These are phyloP conservation scores for Dactylonectria macrodidyma DNA, from an alignment of 2,329 filamentous ascomycete species.

Conservation along the genomic window DNA sequence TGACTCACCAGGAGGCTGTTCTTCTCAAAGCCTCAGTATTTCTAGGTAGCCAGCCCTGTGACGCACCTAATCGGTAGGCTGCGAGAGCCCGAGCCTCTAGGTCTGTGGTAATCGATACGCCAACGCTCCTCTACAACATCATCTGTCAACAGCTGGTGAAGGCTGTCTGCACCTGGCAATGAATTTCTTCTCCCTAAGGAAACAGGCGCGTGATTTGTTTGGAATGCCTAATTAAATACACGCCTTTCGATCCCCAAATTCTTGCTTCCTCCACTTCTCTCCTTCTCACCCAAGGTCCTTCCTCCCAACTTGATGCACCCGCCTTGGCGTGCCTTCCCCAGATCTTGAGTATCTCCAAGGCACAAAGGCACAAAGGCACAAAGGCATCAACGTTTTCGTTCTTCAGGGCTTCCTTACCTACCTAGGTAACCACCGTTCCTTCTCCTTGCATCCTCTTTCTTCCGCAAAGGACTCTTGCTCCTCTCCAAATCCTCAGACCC, in stretches of 20 bases:
- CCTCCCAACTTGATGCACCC: neutral
- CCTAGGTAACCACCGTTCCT: too few species aligned
- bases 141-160: neutral
- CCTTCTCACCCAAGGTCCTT: neutral
- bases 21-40: neutral
- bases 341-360: neutral
- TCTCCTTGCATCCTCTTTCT: neutral
- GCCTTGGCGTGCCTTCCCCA: slow-evolving; percentile 14
- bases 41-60: too few species aligned
- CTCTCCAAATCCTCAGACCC: neutral
- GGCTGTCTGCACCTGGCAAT: slow-evolving; percentile 1
- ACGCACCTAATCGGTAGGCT: neutral
- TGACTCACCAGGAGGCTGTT: neutral
- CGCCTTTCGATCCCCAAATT: too few species aligned
- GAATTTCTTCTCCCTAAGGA: neutral
- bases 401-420: neutral
- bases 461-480: neutral
- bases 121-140: too few species aligned
- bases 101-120: too few species aligned
- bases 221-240: neutral
- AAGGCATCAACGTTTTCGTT: slow-evolving; percentile 8
- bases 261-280: neutral
- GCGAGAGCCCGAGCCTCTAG: neutral
- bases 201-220: neutral
- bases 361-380: slow-evolving; percentile 1